Conservation (phyloP, 371 early-diverging fungal genomes). For the Dipsacomyces acuminosporus region DNA sequence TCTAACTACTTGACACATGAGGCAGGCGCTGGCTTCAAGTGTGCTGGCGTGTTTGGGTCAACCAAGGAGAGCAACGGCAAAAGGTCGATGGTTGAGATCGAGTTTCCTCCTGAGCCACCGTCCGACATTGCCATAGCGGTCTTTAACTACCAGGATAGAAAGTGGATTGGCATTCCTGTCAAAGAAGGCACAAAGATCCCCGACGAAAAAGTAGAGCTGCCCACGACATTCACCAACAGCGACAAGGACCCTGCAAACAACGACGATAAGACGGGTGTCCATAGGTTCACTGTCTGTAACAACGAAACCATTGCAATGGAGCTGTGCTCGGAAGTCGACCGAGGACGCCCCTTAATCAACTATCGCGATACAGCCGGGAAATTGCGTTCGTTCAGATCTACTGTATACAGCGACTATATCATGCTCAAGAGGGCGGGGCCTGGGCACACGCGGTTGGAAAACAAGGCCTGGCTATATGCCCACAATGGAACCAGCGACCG, state of each 20-base stretch:
- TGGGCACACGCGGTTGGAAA: conserved; percentile 39
- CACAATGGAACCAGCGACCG: conserved; percentile 4
- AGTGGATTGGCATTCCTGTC: conserved; percentile 39
- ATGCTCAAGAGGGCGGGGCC: conserved; percentile 29
- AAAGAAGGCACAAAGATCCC: conserved; percentile 27
- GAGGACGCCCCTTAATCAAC: conserved; percentile 42
- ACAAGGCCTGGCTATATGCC: conserved; percentile 13
- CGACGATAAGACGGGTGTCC: conserved; percentile 1
- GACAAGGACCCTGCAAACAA: conserved; percentile 2
- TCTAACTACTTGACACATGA: conserved; percentile 28
- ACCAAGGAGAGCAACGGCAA: conserved; percentile 7
- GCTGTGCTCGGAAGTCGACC: conserved; percentile 25
- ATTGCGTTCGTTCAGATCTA: conserved; percentile 26
- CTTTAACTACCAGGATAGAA: conserved; percentile 39
- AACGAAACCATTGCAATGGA: conserved; percentile 36
- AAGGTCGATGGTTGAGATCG: conserved; percentile 29
- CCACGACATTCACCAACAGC: conserved; percentile 9
- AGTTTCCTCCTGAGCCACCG: conserved; percentile 37
- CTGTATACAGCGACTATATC: conserved; percentile 40
- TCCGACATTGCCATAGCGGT: conserved; percentile 37
- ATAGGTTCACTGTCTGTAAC: conserved; percentile 32
- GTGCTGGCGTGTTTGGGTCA: conserved; percentile 40
- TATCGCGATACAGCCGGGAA: conserved; percentile 27
- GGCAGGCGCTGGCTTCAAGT: conserved; percentile 37
- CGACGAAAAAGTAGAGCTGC: conserved; percentile 22